Evolutionary conservation across 2,329 filamentous ascomycete species (phyloP).

Genomic region (Periconia sp.): DNA sequence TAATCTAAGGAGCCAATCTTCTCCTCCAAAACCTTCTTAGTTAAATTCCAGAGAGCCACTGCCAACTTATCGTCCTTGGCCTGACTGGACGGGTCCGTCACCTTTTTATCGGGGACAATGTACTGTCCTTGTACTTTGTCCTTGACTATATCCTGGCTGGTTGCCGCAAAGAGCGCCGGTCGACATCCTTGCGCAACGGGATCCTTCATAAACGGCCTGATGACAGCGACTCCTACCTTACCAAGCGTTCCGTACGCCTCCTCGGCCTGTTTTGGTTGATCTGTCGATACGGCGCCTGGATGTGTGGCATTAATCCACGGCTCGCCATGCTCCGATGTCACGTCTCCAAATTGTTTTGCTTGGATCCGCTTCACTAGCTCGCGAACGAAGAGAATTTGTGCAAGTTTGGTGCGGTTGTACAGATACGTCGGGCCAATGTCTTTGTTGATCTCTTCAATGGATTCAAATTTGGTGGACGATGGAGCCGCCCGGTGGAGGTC

Average conservation of each 20-base stretch:
- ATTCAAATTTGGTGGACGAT: slow-evolving; percentile 44
- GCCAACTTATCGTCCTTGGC: slow-evolving; percentile 47
- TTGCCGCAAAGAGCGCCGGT: slow-evolving; percentile 52
- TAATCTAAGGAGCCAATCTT: slow-evolving; percentile 41
- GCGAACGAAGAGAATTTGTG: slow-evolving; percentile 50
- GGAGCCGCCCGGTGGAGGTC: slow-evolving; percentile 50
- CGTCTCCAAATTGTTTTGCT: slow-evolving; percentile 28
- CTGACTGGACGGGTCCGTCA: slow-evolving; percentile 46
- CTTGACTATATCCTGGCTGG: slow-evolving; percentile 46
- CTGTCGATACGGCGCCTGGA: slow-evolving; percentile 52
- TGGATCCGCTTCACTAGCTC: slow-evolving; percentile 44
- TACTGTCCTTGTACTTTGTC: slow-evolving; percentile 52
- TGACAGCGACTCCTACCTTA: slow-evolving; percentile 47
- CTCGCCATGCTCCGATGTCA: slow-evolving; percentile 38
- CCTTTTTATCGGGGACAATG: slow-evolving; percentile 53
- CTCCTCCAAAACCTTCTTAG: slow-evolving; percentile 47
- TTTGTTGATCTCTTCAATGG: slow-evolving; percentile 51
- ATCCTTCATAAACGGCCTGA: slow-evolving; percentile 54
- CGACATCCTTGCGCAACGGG: slow-evolving; percentile 52
- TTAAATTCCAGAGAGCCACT: slow-evolving; percentile 50
- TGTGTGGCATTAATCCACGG: slow-evolving; percentile 55
- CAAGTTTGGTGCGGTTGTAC: slow-evolving; percentile 55
- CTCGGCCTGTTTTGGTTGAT: slow-evolving; percentile 52
- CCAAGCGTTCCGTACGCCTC: slow-evolving; percentile 54
- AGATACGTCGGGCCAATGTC: slow-evolving; percentile 52